These are phyloP conservation scores for Aspergillus conjunctus DNA, from an alignment of 495 filamentous ascomycete species.

Conservation along the genomic window DNA sequence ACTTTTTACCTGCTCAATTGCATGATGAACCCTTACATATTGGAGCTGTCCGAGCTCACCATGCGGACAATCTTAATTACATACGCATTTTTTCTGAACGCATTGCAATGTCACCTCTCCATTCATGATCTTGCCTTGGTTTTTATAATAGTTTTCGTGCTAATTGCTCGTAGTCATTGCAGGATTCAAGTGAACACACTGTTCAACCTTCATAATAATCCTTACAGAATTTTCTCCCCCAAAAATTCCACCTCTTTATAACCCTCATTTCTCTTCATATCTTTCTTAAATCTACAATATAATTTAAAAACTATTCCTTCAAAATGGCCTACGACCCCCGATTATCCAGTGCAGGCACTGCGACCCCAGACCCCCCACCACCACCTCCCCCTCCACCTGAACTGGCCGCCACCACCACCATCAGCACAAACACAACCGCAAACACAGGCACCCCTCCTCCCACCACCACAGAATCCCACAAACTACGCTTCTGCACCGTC, in stretches of 20 bases:
- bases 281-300: conserved; percentile 18
- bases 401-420: conserved; percentile 22
- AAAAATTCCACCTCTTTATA: conserved; percentile 9
- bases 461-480: conserved; percentile 62
- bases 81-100: conserved; percentile 52
- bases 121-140: conserved; percentile 4
- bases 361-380: conserved; percentile 52
- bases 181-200: conserved; percentile 43
- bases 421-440: conserved; percentile 32
- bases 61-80: conserved; percentile 52
- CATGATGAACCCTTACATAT: conserved; percentile 73
- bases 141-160: conserved; percentile 23
- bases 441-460: conserved; percentile 47
- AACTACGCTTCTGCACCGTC: conserved; percentile 96
- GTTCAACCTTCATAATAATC: conserved; percentile 44
- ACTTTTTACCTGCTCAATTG: conserved; percentile 16
- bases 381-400: conserved; percentile 51
- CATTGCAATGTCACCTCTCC: conserved; percentile 9
- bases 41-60: conserved; percentile 94
- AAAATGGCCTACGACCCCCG: conserved; percentile 61
- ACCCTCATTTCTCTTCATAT: conserved; percentile 22
- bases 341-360: conserved; percentile 48
- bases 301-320: background rate
- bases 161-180: conserved; percentile 35
- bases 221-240: conserved; percentile 10